phyloP scores from a whole-genome alignment of 2,329 filamentous ascomycete species.

The Monilinia vaccinii-corymbosi region DNA sequence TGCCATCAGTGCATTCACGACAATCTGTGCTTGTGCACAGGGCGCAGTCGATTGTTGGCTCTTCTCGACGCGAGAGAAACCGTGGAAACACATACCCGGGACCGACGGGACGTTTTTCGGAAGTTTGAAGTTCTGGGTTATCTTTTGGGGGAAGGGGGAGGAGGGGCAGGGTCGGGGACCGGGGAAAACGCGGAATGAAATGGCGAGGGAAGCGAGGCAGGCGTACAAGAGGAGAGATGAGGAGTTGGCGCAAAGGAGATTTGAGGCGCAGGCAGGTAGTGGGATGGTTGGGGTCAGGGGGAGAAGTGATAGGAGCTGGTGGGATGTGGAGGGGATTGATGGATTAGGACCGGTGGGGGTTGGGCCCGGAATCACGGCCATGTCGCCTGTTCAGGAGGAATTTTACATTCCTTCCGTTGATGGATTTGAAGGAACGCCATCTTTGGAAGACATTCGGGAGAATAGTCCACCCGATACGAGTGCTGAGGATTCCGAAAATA shows the following conservation, averaged over 20 bases:
- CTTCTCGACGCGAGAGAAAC: constrained; percentile 61
- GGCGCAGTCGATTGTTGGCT: constrained; percentile 59
- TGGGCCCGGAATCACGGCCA: constrained; percentile 2
- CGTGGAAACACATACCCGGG: constrained; percentile 51
- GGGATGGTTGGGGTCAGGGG: constrained; percentile 1
- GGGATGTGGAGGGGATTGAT: constrained; percentile 24
- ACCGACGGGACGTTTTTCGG: constrained; percentile 32
- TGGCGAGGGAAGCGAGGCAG: constrained; percentile 40
- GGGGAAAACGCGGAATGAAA: constrained; percentile 44
- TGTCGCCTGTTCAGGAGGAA: constrained; percentile 24
- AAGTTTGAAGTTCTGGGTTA: constrained; percentile 29
- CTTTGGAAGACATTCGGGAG: neutral
- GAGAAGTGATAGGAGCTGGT: constrained; percentile 30
- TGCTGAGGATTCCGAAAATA: neutral
- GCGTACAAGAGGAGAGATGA: constrained; percentile 41
- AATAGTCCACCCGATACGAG: neutral
- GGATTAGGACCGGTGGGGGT: neutral
- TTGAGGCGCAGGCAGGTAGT: constrained; percentile 15
- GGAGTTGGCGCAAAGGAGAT: constrained; percentile 35
- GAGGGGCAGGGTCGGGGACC: constrained; percentile 28
- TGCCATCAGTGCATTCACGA: constrained; percentile 43
- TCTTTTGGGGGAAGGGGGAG: constrained; percentile 15
- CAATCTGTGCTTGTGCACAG: constrained; percentile 53
- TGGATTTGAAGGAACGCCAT: neutral
- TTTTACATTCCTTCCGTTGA: neutral